phyloP scores from a whole-genome alignment of 169 alveolate species.

The Plasmodium malariae region DNA sequence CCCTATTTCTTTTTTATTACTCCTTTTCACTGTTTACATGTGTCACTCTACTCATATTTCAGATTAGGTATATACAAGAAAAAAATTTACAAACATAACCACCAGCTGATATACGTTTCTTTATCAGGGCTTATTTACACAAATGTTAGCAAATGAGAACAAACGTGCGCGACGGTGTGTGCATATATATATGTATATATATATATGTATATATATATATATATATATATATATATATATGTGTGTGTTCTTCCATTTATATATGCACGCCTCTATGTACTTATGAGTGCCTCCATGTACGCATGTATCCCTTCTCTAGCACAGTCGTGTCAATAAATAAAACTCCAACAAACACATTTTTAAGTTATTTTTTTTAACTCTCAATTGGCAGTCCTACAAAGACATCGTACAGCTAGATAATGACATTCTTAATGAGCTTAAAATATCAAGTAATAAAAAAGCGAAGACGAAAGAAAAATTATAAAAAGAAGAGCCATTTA shows the following conservation, averaged over 20 bases:
- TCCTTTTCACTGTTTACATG: not conserved
- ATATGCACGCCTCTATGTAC: not conserved
- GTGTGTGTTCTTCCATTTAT: not conserved
- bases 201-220: not conserved
- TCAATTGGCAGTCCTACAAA: constrained; percentile 3
- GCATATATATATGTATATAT: not conserved
- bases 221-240: not conserved
- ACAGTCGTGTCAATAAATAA: not conserved
- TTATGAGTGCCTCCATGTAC: not conserved
- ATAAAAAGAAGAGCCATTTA: too few species aligned
- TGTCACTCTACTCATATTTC: not conserved
- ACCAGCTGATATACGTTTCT: constrained; percentile 60
- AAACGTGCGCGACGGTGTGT: not conserved
- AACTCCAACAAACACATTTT: not conserved
- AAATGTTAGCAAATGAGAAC: constrained; percentile 31
- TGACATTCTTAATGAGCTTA: constrained; percentile 24
- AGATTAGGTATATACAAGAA: constrained; percentile 55
- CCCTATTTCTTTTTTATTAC: not conserved
- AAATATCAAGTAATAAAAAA: constrained; percentile 35
- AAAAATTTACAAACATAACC: constrained; percentile 14
- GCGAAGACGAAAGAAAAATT: not conserved
- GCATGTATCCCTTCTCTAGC: not conserved
- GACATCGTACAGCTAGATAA: constrained; percentile 43
- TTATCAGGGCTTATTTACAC: constrained; percentile 52
- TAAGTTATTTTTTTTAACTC: constrained; percentile 7